Evolutionary conservation across 345 rosid genomes (phyloP).

Genomic region (Ricinus communis): DNA sequence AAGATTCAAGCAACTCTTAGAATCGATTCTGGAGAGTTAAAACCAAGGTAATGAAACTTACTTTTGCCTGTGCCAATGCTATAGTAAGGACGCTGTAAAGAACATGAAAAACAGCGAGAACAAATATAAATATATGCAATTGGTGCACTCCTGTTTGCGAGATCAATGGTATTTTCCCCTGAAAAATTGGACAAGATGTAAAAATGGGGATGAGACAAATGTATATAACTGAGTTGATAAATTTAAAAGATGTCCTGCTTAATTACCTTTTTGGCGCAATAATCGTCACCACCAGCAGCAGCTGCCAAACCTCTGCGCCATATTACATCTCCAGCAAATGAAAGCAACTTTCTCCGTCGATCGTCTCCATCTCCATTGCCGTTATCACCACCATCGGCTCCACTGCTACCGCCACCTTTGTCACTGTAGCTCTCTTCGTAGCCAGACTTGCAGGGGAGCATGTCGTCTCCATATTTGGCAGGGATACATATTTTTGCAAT

Average conservation of each 20-base stretch:
- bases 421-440: neutral
- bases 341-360: slow-evolving; percentile 39
- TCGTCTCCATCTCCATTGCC: neutral
- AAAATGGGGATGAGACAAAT: no score
- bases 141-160: slow-evolving; percentile 46
- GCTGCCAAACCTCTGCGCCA: slow-evolving; percentile 47
- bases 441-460: slow-evolving; percentile 40
- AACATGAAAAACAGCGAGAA: slow-evolving; percentile 44
- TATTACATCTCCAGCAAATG: slow-evolving; percentile 18
- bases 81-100: slow-evolving; percentile 42
- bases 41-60: neutral
- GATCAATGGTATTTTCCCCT: slow-evolving; percentile 46
- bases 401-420: neutral
- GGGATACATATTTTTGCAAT: slow-evolving; percentile 37
- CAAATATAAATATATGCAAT: slow-evolving; percentile 48
- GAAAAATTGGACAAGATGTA: neutral
- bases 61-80: slow-evolving; percentile 43
- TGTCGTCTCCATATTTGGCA: slow-evolving; percentile 16
- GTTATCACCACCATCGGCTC: neutral
- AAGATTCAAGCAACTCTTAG: neutral
- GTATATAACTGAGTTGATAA: no score
- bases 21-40: neutral
- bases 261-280: slow-evolving; percentile 31
- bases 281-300: slow-evolving; percentile 17
- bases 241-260: neutral